Base-by-base conservation (phyloP, 202 grass and related monocot species). In the Schoenoplectus triqueter region DNA sequence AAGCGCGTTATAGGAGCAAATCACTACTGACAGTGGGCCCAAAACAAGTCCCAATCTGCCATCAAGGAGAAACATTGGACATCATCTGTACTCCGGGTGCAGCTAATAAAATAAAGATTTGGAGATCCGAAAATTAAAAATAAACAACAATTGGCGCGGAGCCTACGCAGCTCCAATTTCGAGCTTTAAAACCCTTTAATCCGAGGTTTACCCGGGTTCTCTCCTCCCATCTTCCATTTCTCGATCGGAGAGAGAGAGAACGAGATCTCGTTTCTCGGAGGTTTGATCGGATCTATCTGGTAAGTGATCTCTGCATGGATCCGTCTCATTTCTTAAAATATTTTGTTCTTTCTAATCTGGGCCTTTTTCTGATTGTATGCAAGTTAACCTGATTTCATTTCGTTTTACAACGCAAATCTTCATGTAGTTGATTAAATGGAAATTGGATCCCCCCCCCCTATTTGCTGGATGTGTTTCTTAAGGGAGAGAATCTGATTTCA, bases 81-180 rank as follows among this genome's bases (percentile, higher is more conserved):
- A n/a, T n/a, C n/a, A 14, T 8, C 6, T 4, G 17, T 7, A 5
- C 72, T 82, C 80, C 14, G 0, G 64, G 39, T 39, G 61, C 44
- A 82, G 8, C 14, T 82, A 9, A 17, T 5, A 31, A 67, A 48
- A 82, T 49, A 1, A 3, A 18, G 6, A 82, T 48, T 69, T 57
- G 3, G 47, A 56, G 65, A 83, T 69, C 65, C 15, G 4, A 57
- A 65, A 31, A 70, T 18, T 42, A 60, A 83, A 54, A 44, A 13
- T 65, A 22, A 64, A 83, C 91, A 87, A 94, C 88, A 89, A 79
- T 73, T 92, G 89, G 89, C 92, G 92, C 81, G 14, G 87, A 45
- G 73, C 84, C 87, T 41, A 86, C 87, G 85, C 20, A 66, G 2
- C 66, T 45, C 22, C 47, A 48, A 59, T 82, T 73, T 68, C 8